These are phyloP conservation scores for Catenaria anguillulae DNA, from an alignment of 371 early-diverging fungal species.

Conservation along the genomic window DNA sequence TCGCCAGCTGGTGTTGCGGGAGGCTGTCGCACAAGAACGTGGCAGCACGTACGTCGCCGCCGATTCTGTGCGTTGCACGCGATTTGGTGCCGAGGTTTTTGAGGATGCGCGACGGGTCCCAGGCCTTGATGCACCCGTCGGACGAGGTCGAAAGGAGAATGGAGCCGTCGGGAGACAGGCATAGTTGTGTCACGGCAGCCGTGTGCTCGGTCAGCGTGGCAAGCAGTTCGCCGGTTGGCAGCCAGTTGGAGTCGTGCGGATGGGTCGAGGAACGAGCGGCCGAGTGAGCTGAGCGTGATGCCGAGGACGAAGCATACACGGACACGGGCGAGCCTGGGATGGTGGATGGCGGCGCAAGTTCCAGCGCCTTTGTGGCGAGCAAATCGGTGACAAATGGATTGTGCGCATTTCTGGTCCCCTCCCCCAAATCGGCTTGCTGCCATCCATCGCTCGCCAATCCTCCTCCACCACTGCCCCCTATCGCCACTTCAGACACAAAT, in stretches of 20 bases:
- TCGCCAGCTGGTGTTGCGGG: no score
- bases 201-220: conserved; percentile 74
- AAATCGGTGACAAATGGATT: conserved; percentile 15
- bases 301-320: not conserved
- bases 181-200: conserved; percentile 55
- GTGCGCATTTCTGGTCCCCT: conserved; percentile 11
- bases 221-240: conserved; percentile 28
- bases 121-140: conserved; percentile 34
- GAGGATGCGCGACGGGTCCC: conserved; percentile 20
- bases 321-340: no score
- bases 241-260: no score
- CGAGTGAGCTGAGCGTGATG: not conserved
- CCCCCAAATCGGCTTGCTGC: no score
- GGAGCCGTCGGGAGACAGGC: conserved; percentile 33
- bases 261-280: no score
- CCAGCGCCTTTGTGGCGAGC: conserved; percentile 23
- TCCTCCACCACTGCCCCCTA: no score
- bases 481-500: no score
- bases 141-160: conserved; percentile 29
- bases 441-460: no score
- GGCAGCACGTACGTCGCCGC: not conserved
- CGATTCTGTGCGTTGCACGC: not conserved
- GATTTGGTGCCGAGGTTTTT: not conserved
- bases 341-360: conserved; percentile 6
- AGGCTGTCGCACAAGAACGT: no score